phyloP scores from a whole-genome alignment of 768 basidiomycete species.

The Floccularia luteovirens region DNA sequence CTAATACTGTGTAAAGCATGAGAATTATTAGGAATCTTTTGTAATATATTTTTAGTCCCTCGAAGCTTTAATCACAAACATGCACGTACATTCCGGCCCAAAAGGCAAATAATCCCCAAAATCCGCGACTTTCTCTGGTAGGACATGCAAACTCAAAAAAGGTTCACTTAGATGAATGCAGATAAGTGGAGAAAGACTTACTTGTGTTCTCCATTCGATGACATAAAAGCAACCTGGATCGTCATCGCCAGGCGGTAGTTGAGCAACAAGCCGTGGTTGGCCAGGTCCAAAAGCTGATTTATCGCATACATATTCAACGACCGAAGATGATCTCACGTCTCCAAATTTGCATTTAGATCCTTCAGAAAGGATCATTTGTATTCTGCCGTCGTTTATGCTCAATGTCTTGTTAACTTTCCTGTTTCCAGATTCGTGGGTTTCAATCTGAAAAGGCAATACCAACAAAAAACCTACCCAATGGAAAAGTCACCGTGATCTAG shows the following conservation, averaged over 20 bases:
- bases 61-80: not conserved
- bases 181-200: slow-evolving; percentile 23
- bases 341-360: slow-evolving; percentile 60
- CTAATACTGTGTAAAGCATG: slow-evolving; percentile 57
- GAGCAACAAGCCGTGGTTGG: slow-evolving; percentile 47
- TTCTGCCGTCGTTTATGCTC: slow-evolving; percentile 37
- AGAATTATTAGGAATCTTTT: slow-evolving; percentile 47
- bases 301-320: slow-evolving; percentile 76
- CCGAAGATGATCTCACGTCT: slow-evolving; percentile 48
- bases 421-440: not conserved
- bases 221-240: slow-evolving; percentile 69
- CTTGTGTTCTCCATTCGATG: slow-evolving; percentile 80
- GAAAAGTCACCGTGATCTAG: slow-evolving; percentile 62
- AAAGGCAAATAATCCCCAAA: slow-evolving; percentile 45
- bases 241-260: slow-evolving; percentile 59
- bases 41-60: not conserved
- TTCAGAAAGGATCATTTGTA: slow-evolving; percentile 47
- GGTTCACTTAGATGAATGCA: not conserved
- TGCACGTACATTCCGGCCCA: slow-evolving; percentile 51
- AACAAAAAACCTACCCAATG: slow-evolving; percentile 45
- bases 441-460: not conserved
- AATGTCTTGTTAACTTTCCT: slow-evolving; percentile 65
- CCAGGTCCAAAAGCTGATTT: slow-evolving; percentile 51
- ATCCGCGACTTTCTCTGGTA: slow-evolving; percentile 44
- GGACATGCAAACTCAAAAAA: slow-evolving; percentile 61